These are phyloP conservation scores for Solanum ossicruentum DNA, from an alignment of 257 asterid species.

Conservation along the genomic window DNA sequence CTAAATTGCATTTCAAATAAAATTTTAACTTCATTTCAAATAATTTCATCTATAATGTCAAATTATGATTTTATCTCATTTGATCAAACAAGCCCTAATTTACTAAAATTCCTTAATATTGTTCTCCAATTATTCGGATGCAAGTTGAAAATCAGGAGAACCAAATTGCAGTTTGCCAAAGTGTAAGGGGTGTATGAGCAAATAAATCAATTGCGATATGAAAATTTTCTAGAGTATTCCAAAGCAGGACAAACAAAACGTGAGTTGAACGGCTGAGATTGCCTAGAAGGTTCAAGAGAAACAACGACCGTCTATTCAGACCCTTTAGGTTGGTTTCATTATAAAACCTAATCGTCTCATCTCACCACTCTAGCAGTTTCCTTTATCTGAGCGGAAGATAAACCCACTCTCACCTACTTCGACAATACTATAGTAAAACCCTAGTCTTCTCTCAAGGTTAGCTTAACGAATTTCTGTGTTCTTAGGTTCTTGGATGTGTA, in stretches of 20 bases:
- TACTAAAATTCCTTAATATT: neutral
- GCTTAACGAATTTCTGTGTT: neutral
- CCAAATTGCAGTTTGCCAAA: neutral
- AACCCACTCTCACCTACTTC: neutral
- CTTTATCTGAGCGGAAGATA: neutral
- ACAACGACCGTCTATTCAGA: slow-evolving; percentile 7
- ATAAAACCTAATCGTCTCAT: neutral
- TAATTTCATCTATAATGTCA: neutral
- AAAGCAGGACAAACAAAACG: neutral
- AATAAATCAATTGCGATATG: neutral
- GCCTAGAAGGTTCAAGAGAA: slow-evolving; percentile 18
- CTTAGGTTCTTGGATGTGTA: neutral
- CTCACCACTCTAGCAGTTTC: neutral
- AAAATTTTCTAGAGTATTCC: slow-evolving; percentile 18
- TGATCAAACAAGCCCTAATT: neutral
- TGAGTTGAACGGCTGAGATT: slow-evolving; percentile 14
- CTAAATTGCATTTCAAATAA: no score
- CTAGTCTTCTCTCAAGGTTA: neutral
- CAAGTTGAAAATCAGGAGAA: neutral
- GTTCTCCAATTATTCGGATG: neutral
- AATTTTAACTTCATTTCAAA: neutral
- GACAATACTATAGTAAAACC: neutral
- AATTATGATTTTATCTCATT: neutral
- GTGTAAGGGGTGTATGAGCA: neutral
- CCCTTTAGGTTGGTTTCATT: neutral